phyloP scores from a whole-genome alignment of 257 asterid genomes.

The Misopates orontium region DNA sequence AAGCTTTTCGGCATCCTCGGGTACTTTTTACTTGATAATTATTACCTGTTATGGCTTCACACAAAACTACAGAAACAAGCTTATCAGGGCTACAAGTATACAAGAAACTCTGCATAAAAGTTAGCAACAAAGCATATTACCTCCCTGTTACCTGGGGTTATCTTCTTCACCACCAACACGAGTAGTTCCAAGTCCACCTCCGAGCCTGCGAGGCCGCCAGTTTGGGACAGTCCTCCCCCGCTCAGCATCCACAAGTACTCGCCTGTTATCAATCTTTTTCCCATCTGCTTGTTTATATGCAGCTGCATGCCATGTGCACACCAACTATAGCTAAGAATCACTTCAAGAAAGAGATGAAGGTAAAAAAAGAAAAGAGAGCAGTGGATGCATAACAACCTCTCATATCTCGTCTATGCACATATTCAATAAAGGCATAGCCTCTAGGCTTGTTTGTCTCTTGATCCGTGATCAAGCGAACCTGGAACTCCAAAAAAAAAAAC shows the following conservation, averaged over 20 bases:
- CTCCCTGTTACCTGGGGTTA: conserved; percentile 55
- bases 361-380: background rate
- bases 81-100: no score
- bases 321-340: conserved; percentile 22
- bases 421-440: conserved; percentile 96
- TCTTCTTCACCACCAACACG: conserved; percentile 85
- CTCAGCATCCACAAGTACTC: conserved; percentile 98
- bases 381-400: conserved; percentile 56
- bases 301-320: conserved; percentile 54
- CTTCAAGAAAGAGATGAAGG: background rate
- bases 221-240: conserved; percentile 99
- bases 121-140: conserved; percentile 35
- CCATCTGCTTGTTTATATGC: conserved; percentile 99
- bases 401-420: conserved; percentile 87
- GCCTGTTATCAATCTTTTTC: conserved; percentile 84
- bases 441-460: conserved; percentile 77
- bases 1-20: no score
- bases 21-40: background rate
- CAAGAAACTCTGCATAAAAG: background rate
- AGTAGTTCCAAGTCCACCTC: conserved; percentile 98
- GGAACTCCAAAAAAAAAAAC: conserved; percentile 40
- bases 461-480: conserved; percentile 87
- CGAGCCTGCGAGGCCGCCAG: conserved; percentile 99
- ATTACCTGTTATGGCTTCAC: no score
- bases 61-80: no score